Conservation (phyloP, 1,284 basidiomycete genomes). For the Ceratobasidium sp. region DNA sequence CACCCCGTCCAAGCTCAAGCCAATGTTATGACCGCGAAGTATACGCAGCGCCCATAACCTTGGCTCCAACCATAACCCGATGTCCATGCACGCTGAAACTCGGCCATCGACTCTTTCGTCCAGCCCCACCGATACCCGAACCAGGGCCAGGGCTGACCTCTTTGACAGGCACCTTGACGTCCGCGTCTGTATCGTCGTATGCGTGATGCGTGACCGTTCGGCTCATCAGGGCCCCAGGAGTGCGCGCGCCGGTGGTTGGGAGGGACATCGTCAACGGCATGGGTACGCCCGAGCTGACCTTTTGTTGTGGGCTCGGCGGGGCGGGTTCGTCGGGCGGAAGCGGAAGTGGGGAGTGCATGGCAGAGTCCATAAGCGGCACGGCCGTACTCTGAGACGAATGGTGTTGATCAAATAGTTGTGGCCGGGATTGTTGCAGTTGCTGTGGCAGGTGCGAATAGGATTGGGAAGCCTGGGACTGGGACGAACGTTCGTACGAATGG, state of each 20-base stretch:
- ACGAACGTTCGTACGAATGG: not conserved
- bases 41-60: constrained; percentile 43
- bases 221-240: not conserved
- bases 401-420: not conserved
- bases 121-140: too few relatives aligned
- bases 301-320: constrained; percentile 24
- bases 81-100: constrained; percentile 43
- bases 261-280: constrained; percentile 41
- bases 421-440: not conserved
- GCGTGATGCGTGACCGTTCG: constrained; percentile 3
- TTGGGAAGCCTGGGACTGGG: constrained; percentile 3
- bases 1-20: not conserved
- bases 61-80: constrained; percentile 41
- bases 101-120: constrained; percentile 40
- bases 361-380: not conserved
- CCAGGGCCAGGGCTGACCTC: not conserved
- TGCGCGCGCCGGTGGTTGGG: not conserved
- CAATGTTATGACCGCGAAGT: constrained; percentile 22
- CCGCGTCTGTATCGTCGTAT: constrained; percentile 30
- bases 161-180: constrained; percentile 24
- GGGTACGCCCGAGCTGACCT: constrained; percentile 33
- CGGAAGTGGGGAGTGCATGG: constrained; percentile 14
- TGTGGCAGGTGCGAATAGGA: constrained; percentile 5
- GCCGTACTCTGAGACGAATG: constrained; percentile 6
- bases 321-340: constrained; percentile 6